phyloP scores from a whole-genome alignment of 75 land plant species.

The Pseudotsuga menziesii region DNA sequence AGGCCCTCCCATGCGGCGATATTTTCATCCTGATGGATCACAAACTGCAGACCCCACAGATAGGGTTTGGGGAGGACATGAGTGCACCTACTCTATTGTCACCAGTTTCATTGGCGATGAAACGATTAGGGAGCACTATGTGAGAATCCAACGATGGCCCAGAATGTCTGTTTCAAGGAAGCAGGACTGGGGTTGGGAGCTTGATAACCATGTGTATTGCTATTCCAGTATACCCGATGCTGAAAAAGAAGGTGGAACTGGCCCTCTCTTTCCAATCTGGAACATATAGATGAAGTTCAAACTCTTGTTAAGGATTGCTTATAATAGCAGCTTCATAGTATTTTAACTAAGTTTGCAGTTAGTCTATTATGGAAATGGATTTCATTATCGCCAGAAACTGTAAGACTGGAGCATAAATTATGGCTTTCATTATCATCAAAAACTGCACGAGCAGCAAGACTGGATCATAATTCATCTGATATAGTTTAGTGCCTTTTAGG shows the following conservation, averaged over 20 bases:
- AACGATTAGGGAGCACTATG: slow-evolving; percentile 52
- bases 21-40: slow-evolving; percentile 68
- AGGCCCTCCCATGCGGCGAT: slow-evolving; percentile 59
- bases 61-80: slow-evolving; percentile 78
- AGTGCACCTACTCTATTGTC: slow-evolving; percentile 48
- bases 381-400: too few relatives aligned
- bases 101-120: slow-evolving; percentile 18
- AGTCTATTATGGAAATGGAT: too few relatives aligned
- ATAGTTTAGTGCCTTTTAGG: too few relatives aligned
- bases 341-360: too few relatives aligned
- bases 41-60: slow-evolving; percentile 59
- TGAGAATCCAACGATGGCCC: slow-evolving; percentile 75
- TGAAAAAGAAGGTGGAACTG: slow-evolving; percentile 53
- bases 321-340: too few relatives aligned
- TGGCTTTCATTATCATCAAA: too few relatives aligned
- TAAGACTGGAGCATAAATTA: too few relatives aligned
- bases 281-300: too few relatives aligned
- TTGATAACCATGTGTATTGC: slow-evolving; percentile 41
- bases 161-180: slow-evolving; percentile 44
- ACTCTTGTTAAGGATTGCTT: too few relatives aligned
- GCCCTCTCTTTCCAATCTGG: slow-evolving; percentile 28
- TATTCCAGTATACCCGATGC: slow-evolving; percentile 65
- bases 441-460: too few relatives aligned
- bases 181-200: slow-evolving; percentile 73
- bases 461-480: too few relatives aligned